Conservation (phyloP, 371 early-diverging fungal genomes). For the Catenaria anguillulae region DNA sequence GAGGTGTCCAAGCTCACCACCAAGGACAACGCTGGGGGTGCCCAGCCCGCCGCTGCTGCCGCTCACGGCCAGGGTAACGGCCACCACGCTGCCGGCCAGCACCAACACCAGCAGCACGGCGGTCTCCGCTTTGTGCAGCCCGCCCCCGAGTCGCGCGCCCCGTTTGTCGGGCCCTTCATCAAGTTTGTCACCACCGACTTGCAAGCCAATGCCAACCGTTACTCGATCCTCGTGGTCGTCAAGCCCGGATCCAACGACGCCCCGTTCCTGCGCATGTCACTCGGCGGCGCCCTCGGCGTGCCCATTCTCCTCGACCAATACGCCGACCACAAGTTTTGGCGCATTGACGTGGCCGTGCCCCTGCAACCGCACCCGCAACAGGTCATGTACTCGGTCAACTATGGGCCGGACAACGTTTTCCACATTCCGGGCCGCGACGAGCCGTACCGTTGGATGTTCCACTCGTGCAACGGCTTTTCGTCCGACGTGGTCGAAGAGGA, state of each 20-base stretch:
- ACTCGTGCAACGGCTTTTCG: slow-evolving; percentile 55
- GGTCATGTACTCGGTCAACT: slow-evolving; percentile 30
- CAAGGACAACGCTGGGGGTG: background rate
- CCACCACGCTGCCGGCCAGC: background rate
- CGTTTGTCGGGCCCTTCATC: background rate
- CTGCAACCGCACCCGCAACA: slow-evolving; percentile 14
- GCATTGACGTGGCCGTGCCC: slow-evolving; percentile 5
- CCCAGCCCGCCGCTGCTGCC: too few species aligned
- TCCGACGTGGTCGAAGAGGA: slow-evolving; percentile 37
- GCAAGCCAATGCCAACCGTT: background rate
- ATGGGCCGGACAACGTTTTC: slow-evolving; percentile 23
- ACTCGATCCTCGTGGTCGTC: background rate
- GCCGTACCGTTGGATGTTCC: slow-evolving; percentile 39
- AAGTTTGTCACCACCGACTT: background rate
- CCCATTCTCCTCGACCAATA: background rate
- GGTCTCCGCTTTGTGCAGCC: background rate
- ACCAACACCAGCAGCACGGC: background rate
- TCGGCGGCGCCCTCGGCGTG: background rate
- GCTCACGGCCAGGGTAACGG: too few species aligned
- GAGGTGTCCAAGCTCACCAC: background rate
- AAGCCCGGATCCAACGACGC: background rate
- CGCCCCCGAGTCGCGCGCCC: background rate
- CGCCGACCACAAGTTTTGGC: slow-evolving; percentile 7
- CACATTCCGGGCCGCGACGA: slow-evolving; percentile 28
- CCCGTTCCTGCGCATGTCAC: background rate